These are phyloP conservation scores for Colletotrichum somersetense DNA, from an alignment of 2,329 filamentous ascomycete species.

Conservation along the genomic window DNA sequence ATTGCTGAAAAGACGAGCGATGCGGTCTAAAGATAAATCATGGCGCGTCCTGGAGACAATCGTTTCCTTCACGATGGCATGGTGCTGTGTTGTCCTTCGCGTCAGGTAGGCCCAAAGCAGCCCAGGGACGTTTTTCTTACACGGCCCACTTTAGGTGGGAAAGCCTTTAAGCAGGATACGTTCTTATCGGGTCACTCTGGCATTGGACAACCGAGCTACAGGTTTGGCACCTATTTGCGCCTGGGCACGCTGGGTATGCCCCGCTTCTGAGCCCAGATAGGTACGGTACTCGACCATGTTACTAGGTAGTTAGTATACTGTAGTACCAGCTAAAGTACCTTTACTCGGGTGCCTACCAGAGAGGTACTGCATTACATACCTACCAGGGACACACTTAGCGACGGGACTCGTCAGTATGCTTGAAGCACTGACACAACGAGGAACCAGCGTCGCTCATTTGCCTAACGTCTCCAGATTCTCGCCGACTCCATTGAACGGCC, in stretches of 20 bases:
- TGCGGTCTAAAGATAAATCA: slow-evolving; percentile 8
- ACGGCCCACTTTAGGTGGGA: not conserved
- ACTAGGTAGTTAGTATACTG: no score
- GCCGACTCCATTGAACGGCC: slow-evolving; percentile 1
- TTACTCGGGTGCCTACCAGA: not conserved
- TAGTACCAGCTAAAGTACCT: not conserved
- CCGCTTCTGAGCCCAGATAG: slow-evolving; percentile 1
- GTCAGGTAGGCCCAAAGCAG: not conserved
- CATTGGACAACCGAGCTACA: not conserved
- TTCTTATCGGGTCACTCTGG: not conserved
- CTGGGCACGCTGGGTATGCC: not conserved
- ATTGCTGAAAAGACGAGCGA: not conserved
- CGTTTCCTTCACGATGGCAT: slow-evolving; percentile 4
- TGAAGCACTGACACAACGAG: slow-evolving; percentile 27
- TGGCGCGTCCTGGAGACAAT: slow-evolving; percentile 4
- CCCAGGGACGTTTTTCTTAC: slow-evolving; percentile 6
- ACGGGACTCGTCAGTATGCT: slow-evolving; percentile 6
- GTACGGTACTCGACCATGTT: not conserved
- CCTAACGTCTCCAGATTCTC: slow-evolving; percentile 16
- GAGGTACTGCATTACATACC: not conserved
- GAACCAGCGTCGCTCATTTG: not conserved
- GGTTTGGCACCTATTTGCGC: not conserved
- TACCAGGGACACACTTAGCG: slow-evolving; percentile 5
- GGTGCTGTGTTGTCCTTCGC: not conserved
- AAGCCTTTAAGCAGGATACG: not conserved